Evolutionary conservation across 202 grass and related monocot genomes (phyloP), one percentile per base, ranked within the genome.

Genomic region (Panicum hallii): DNA sequence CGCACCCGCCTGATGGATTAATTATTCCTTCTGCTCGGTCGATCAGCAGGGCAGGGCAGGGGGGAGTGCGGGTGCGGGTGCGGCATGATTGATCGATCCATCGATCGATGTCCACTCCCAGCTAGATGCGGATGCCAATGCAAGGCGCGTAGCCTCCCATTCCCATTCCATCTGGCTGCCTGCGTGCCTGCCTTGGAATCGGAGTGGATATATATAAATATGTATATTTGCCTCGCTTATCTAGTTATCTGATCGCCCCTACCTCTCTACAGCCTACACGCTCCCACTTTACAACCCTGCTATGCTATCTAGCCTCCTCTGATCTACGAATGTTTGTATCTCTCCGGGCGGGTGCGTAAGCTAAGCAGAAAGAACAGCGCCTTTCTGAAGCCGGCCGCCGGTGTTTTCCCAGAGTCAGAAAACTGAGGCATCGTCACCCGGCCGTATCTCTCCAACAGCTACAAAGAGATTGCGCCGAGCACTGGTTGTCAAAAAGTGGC

Each of bases 91-190:
- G 72, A 71, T 30, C 32, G 32, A 30, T 54, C 52, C 16, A 2
- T 4, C 36, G 36, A 38, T 38, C 57, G 13, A 34, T 67, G 41
- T 52, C 66, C 74, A 73, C 56, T 67, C 54, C 63, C 8, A 66
- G 49, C 47, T 83, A 88, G 75, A 84, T 74, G 68, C 23, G 11
- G 81, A 67, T 53, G 74, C 78, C 80, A 75, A 45, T 9, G 43
- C 43, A 49, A 64, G 65, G 69, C 34, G 16, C 70, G 22, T 87
- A 82, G n/a, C 45, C 66, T 26, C 5, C 41, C 36, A 19, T 1
- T 4, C n/a, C 56, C 56, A 9, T 5, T 9, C 23, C 45, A 28
- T 30, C 69, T 72, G 45, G 13, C 10, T 49, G 44, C 69, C 32
- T 30, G 12, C 44, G 2, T 19, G 45, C 23, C 3, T 49, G 69